A percentile compares a stretch with the other conserved stretches of the same genome.
phyloP scores from a whole-genome alignment of 805 yeast genomes.

The Yarrowia porcina region DNA sequence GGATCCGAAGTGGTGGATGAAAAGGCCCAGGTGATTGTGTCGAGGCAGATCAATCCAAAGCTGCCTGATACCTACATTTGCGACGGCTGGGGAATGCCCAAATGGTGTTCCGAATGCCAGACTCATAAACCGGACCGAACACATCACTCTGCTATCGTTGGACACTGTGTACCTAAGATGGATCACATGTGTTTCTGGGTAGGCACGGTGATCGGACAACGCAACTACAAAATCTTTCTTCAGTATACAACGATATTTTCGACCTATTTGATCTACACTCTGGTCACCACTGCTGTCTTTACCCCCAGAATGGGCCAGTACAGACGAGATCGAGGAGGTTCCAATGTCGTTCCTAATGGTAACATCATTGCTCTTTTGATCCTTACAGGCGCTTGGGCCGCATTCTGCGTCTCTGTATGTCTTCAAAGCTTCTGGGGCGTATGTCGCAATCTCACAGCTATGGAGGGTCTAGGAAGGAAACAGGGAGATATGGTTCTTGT shows the following conservation, averaged over 20 bases:
- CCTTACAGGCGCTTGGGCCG: slow-evolving; percentile 45
- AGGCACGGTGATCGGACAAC: slow-evolving; percentile 66
- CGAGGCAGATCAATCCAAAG: slow-evolving; percentile 26
- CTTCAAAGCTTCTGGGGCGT: slow-evolving; percentile 48
- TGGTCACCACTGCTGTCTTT: slow-evolving; percentile 41
- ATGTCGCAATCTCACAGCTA: slow-evolving; percentile 49
- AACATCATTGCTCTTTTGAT: slow-evolving; percentile 51
- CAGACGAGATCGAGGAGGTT: slow-evolving; percentile 27
- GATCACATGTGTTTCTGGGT: slow-evolving; percentile 86
- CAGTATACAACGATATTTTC: slow-evolving; percentile 45
- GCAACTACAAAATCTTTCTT: slow-evolving; percentile 59
- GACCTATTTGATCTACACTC: slow-evolving; percentile 41
- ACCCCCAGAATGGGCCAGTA: slow-evolving; percentile 35
- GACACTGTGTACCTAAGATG: slow-evolving; percentile 63
- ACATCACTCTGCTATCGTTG: slow-evolving; percentile 60
- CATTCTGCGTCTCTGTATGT: slow-evolving; percentile 46
- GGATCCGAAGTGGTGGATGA: slow-evolving; percentile 11
- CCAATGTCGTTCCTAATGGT: slow-evolving; percentile 38
- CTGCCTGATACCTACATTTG: slow-evolving; percentile 65
- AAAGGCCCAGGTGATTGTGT: slow-evolving; percentile 21
- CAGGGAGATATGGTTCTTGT: slow-evolving; percentile 37
- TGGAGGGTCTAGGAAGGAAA: slow-evolving; percentile 52
- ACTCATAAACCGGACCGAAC: slow-evolving; percentile 64
- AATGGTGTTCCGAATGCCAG: slow-evolving; percentile 68
- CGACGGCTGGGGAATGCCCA: slow-evolving; percentile 69